A percentile compares a stretch with the other conserved stretches of the same genome.
phyloP scores from a whole-genome alignment of 208 protist genomes.

The Kentomonas sorsogonicus region DNA sequence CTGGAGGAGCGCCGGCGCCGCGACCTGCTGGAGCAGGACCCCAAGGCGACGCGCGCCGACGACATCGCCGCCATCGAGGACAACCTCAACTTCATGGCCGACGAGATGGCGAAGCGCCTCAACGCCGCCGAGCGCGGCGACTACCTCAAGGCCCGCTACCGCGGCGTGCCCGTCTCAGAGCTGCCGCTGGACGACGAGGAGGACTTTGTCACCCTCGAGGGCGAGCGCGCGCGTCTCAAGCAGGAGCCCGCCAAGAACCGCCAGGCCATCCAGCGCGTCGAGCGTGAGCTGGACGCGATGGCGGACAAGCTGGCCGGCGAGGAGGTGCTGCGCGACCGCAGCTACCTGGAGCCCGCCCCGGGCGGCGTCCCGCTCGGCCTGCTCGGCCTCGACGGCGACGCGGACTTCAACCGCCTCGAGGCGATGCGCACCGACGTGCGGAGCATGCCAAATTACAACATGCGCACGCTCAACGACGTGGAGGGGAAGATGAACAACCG shows the following conservation, averaged over 20 bases:
- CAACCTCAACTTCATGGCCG: slow-evolving; percentile 18
- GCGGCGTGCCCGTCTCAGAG: slow-evolving; percentile 23
- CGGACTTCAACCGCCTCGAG: slow-evolving; percentile 34
- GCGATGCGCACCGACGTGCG: slow-evolving; percentile 37
- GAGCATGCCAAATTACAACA: slow-evolving; percentile 16
- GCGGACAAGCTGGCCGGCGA: slow-evolving; percentile 26
- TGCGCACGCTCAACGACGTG: slow-evolving; percentile 17
- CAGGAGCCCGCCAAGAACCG: slow-evolving; percentile 24
- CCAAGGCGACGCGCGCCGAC: slow-evolving; percentile 20
- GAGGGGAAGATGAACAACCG: slow-evolving; percentile 38
- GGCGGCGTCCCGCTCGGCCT: slow-evolving; percentile 51
- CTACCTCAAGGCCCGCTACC: slow-evolving; percentile 36
- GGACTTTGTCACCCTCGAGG: slow-evolving; percentile 30
- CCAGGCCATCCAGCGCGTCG: slow-evolving; percentile 23
- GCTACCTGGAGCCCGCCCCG: slow-evolving; percentile 33
- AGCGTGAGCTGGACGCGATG: slow-evolving; percentile 33
- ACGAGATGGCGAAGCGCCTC: slow-evolving; percentile 28
- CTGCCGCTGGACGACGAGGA: slow-evolving; percentile 44
- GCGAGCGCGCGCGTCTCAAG: slow-evolving; percentile 35
- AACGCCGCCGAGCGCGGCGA: slow-evolving; percentile 38
- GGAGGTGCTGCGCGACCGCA: slow-evolving; percentile 18
- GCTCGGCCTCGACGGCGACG: slow-evolving; percentile 39
- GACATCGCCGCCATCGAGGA: slow-evolving; percentile 15
- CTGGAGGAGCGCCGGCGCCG: slow-evolving; percentile 30
- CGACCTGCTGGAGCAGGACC: too few relatives aligned